These are phyloP conservation scores for Ophiocordyceps camponoti-saundersi DNA, from an alignment of 2,329 filamentous ascomycete species.

Conservation along the genomic window DNA sequence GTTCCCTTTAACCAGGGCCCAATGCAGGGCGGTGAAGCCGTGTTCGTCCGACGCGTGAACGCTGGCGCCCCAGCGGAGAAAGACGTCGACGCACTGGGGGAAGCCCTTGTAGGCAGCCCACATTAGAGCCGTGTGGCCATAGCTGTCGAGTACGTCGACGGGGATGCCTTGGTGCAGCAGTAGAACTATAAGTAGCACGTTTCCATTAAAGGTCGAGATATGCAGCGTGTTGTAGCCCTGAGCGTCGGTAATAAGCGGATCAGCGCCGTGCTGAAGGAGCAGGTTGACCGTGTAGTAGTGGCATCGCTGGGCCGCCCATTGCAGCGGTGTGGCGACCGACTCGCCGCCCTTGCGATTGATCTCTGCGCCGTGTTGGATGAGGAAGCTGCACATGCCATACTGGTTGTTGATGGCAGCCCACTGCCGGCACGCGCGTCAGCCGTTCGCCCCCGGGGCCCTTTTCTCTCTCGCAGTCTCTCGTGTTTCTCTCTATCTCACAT, in stretches of 20 bases:
- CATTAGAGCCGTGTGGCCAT: conserved; percentile 90
- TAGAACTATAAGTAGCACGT: conserved; percentile 74
- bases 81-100: conserved; percentile 78
- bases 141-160: conserved; percentile 76
- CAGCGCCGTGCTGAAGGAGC: conserved; percentile 77
- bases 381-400: conserved; percentile 90
- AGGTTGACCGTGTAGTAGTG: conserved; percentile 95
- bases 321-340: conserved; percentile 79
- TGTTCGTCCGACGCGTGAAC: conserved; percentile 82
- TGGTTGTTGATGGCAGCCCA: conserved; percentile 99
- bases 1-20: conserved; percentile 89
- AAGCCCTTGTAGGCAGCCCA: conserved; percentile 98
- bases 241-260: conserved; percentile 79
- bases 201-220: conserved; percentile 92
- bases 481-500: conserved; percentile 36
- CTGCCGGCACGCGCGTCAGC: conserved; percentile 27
- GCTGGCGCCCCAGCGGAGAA: conserved; percentile 87
- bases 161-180: conserved; percentile 90
- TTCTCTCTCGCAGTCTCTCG: neutral
- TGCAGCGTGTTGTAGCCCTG: conserved; percentile 98
- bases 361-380: conserved; percentile 69
- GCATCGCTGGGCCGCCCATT: conserved; percentile 94
- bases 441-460: conserved; percentile 4
- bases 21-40: conserved; percentile 88
- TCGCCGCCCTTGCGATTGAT: conserved; percentile 94